Evolutionary conservation across 1,284 basidiomycete genomes (phyloP).

Genomic region (Ustilago nuda): DNA sequence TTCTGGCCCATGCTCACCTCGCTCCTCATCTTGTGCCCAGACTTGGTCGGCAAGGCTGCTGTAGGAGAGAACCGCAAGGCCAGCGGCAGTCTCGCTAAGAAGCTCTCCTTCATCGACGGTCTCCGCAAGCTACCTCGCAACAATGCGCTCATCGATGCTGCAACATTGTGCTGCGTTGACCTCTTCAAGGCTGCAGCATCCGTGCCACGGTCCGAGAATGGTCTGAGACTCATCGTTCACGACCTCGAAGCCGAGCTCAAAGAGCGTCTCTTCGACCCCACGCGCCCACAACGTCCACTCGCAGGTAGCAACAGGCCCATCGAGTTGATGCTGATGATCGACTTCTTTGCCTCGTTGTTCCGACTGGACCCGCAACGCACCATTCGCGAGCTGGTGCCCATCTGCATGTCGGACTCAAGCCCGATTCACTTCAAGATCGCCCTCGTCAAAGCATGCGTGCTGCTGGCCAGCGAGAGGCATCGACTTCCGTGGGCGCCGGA

Average conservation of each 20-base stretch:
- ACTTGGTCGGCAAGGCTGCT: constrained; percentile 74
- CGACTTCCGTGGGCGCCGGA: constrained; percentile 56
- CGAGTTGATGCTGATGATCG: constrained; percentile 63
- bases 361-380: constrained; percentile 62
- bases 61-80: constrained; percentile 68
- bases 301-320: constrained; percentile 53
- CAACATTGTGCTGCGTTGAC: constrained; percentile 82
- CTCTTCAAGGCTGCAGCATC: constrained; percentile 82
- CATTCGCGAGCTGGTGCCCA: constrained; percentile 53
- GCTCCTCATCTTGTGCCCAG: constrained; percentile 81
- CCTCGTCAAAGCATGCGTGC: constrained; percentile 57
- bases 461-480: constrained; percentile 51
- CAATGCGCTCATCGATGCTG: constrained; percentile 74
- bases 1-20: constrained; percentile 83
- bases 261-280: constrained; percentile 62
- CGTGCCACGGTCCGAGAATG: constrained; percentile 74
- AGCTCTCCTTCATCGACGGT: constrained; percentile 70
- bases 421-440: constrained; percentile 58
- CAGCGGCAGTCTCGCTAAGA: constrained; percentile 69
- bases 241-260: constrained; percentile 61
- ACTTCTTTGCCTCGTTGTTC: constrained; percentile 63
- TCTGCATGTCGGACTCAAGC: constrained; percentile 53
- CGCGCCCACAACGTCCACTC: constrained; percentile 46
- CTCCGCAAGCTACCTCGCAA: constrained; percentile 63
- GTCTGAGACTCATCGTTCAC: constrained; percentile 76